Evolutionary conservation across 257 asterid species (phyloP), one percentile per base, ranked within the genome.

Genomic region (Capsicum rhomboideum): DNA sequence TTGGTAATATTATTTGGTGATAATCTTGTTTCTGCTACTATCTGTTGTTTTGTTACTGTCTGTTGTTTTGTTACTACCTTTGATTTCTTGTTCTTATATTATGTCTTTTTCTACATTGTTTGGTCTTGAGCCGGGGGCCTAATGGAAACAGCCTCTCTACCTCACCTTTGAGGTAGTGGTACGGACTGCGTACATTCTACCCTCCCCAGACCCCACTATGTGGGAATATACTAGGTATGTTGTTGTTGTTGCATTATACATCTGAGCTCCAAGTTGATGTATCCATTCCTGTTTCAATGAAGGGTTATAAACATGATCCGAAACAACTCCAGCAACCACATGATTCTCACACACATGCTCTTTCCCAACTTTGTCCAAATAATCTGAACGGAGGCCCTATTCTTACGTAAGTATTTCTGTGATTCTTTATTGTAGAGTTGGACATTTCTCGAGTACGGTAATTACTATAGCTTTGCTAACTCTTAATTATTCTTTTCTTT

Each of bases 261-360:
- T 75, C 44, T 50, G 81, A 28, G 82, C 37, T 28, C 64, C 64
- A 50, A 77, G 28, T 77, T 77, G 64, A 77, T 77, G 82, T 28
- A 77, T 77, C 40, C 54, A 79, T 89, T 64, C 83, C 84, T 82
- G 78, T 80, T 80, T 52, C 82, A 29, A 79, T 82, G 80, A 85
- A 83, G 91, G 86, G 83, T 88, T 92, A 89, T 85, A 82, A 86
- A 81, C 94, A 93, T 92, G 99, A 97, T 82, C 94, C 92, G n/a
- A 94, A 90, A 88, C 99, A 88, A 83, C 87, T 93, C 87, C 95
- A 88, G 91, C 95, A 88, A 80, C 93, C 98, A 87, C 99, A 97
- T 82, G 85, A 91, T 86, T 97, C 99, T 80, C 99, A 97, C 80
- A 68, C 91, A 78, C 23, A 86, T 88, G 97, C 96, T 82, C 97